Evolutionary conservation across 2,329 filamentous ascomycete species (phyloP).

Genomic region (Penicillium decumbens): DNA sequence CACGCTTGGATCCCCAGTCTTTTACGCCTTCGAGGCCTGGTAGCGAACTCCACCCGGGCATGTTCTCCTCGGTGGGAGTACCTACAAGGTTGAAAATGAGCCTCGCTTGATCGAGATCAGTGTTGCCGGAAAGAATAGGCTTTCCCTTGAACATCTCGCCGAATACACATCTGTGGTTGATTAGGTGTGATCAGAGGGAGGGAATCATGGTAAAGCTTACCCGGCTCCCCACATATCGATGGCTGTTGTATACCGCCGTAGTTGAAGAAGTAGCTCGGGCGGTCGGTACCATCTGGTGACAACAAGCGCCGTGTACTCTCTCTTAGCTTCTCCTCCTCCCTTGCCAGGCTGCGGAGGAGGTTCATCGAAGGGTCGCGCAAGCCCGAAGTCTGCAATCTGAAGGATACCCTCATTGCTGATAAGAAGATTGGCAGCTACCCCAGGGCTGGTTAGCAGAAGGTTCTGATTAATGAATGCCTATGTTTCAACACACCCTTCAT

Average conservation of each 20-base stretch:
- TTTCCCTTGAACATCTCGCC: slow-evolving; percentile 95
- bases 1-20: slow-evolving; percentile 55
- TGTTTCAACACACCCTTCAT: slow-evolving; percentile 65
- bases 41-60: slow-evolving; percentile 84
- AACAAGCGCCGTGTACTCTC: slow-evolving; percentile 94
- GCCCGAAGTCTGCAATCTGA: slow-evolving; percentile 94
- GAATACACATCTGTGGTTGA: slow-evolving; percentile 73
- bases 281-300: slow-evolving; percentile 97
- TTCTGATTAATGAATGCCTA: neutral
- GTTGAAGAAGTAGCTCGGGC: slow-evolving; percentile 81
- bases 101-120: slow-evolving; percentile 82
- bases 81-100: slow-evolving; percentile 93
- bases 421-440: slow-evolving; percentile 76
- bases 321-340: slow-evolving; percentile 75
- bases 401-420: slow-evolving; percentile 92
- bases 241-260: slow-evolving; percentile 90
- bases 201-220: slow-evolving; percentile 48
- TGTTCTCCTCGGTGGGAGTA: slow-evolving; percentile 79
- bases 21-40: slow-evolving; percentile 75
- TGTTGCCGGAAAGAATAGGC: slow-evolving; percentile 85
- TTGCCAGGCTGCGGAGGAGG: slow-evolving; percentile 68
- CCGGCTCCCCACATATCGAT: slow-evolving; percentile 99
- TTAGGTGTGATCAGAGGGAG: slow-evolving; percentile 13
- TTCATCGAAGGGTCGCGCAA: slow-evolving; percentile 90
- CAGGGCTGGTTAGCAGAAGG: slow-evolving; percentile 5